Percentiles rank a stretch among this genome's conserved stretches.
phyloP scores from a whole-genome alignment of 306 rosid genomes.

The Pterocarpus macrocarpus region DNA sequence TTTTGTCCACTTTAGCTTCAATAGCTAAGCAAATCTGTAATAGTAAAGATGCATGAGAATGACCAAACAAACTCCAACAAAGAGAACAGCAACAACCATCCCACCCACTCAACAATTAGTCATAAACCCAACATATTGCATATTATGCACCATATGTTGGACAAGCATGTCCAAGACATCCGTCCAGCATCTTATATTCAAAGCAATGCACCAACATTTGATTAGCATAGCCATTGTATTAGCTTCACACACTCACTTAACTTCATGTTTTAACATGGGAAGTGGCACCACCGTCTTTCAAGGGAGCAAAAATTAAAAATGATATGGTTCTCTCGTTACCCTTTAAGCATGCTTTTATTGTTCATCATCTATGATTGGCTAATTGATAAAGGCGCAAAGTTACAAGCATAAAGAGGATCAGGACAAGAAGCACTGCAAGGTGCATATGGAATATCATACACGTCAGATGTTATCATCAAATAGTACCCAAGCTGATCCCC shows the following conservation, averaged over 20 bases:
- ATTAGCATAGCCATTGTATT: background rate
- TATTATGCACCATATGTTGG: slow-evolving; percentile 8
- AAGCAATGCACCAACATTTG: background rate
- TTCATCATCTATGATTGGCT: slow-evolving; percentile 14
- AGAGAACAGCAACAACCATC: slow-evolving; percentile 18
- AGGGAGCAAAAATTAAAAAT: slow-evolving; percentile 24
- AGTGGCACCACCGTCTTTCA: slow-evolving; percentile 13
- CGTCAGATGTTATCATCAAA: slow-evolving; percentile 7
- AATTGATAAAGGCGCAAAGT: background rate
- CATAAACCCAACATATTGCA: slow-evolving; percentile 23
- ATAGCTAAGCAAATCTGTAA: slow-evolving; percentile 26
- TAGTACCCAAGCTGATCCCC: background rate
- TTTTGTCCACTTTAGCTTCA: background rate
- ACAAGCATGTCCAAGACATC: background rate
- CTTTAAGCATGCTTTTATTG: slow-evolving; percentile 3
- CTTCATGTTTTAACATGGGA: slow-evolving; percentile 2
- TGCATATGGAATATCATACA: slow-evolving; percentile 15
- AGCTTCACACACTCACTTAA: background rate
- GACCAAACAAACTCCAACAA: slow-evolving; percentile 23
- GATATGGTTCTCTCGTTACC: slow-evolving; percentile 15
- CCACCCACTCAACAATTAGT: background rate
- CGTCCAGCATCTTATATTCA: slow-evolving; percentile 17
- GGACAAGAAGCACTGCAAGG: background rate
- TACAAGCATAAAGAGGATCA: slow-evolving; percentile 7
- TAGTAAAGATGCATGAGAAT: slow-evolving; percentile 19